Percentiles rank a stretch among this genome's conserved stretches.
Evolutionary conservation across 2,329 filamentous ascomycete species (phyloP).

Genomic region (Scorias spongiosa): DNA sequence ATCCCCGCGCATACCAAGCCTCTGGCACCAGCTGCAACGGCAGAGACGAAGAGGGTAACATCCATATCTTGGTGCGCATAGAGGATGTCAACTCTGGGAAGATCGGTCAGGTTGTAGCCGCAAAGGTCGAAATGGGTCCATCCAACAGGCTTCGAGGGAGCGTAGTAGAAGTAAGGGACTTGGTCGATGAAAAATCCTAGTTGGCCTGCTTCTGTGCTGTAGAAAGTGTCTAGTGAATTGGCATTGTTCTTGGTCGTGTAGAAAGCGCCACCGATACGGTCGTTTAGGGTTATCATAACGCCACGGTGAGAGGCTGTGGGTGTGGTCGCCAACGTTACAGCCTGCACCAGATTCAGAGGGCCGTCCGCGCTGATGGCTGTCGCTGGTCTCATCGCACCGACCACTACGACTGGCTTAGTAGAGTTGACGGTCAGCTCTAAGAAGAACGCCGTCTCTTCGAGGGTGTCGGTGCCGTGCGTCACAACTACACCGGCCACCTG

Average conservation of each 20-base stretch:
- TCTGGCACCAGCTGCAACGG: constrained; percentile 35
- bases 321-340: constrained; percentile 40
- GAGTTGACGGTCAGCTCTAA: constrained; percentile 42
- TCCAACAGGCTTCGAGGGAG: constrained; percentile 33
- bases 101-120: constrained; percentile 14
- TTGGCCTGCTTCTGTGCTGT: constrained; percentile 39
- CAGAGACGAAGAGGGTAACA: constrained; percentile 22
- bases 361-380: constrained; percentile 49
- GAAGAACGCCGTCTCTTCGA: constrained; percentile 51
- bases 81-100: constrained; percentile 42
- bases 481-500: constrained; percentile 37
- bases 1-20: constrained; percentile 43
- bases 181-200: constrained; percentile 44
- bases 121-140: constrained; percentile 30
- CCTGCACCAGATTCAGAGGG: constrained; percentile 45
- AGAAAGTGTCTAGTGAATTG: constrained; percentile 49
- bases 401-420: constrained; percentile 43
- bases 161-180: constrained; percentile 45
- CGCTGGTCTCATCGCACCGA: constrained; percentile 48
- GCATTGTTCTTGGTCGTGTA: constrained; percentile 48
- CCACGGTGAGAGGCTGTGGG: constrained; percentile 35
- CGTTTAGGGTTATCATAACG: constrained; percentile 46
- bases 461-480: constrained; percentile 50
- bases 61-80: constrained; percentile 38
- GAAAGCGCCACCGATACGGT: constrained; percentile 43